Evolutionary conservation across 768 basidiomycete genomes (phyloP), one percentile per base, ranked within the genome.

Genomic region (Clitopilus passeckerianus): DNA sequence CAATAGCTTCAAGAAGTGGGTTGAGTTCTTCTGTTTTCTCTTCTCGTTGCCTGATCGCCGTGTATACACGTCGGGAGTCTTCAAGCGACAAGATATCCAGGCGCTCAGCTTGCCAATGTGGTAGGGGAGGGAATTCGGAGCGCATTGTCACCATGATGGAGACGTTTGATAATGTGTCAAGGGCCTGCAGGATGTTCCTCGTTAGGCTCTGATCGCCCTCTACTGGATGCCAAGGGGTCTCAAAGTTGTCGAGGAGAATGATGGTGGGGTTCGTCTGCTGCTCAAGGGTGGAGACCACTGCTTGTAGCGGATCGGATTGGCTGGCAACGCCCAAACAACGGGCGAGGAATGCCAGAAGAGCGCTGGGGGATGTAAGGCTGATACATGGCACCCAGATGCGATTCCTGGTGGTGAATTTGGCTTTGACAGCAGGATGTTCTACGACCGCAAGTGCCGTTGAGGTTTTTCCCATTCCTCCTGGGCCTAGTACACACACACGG

Each of bases 401-500:
- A 16, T 53, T 53, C 4, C 20, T 10, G 6, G 6, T 6, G 53
- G 23, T 8, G 18, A 22, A 53, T 12, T 8, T 22, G 15, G 8
- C 20, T 6, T 53, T 10, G 18, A n/a, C 7, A 6, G 15, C 53
- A 18, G 6, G 46, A 24, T 1, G n/a, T 9, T 58, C 22, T 6
- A 46, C 14, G 22, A 58, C 35, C 14, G 57, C 57, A 58, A 50
- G 27, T 7, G 57, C 57, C 1, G 43, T n/a, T 5, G 35, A 58
- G 1, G 57, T 58, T 75, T 89, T 90, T 63, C 88, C 87, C 67
- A 89, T 89, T 72, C 89, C 89, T 78, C 91, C 87, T 64, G 89
- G 89, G 64, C 89, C 89, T 62, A 90, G 82, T 67, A 91, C 72
- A 64, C 89, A 90, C 66, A 91, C 87, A 74, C 90, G 87, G 53